A percentile compares a stretch with the other conserved stretches of the same genome.
Conservation (phyloP, 495 filamentous ascomycete species). For the Pyrenula aspistea region DNA sequence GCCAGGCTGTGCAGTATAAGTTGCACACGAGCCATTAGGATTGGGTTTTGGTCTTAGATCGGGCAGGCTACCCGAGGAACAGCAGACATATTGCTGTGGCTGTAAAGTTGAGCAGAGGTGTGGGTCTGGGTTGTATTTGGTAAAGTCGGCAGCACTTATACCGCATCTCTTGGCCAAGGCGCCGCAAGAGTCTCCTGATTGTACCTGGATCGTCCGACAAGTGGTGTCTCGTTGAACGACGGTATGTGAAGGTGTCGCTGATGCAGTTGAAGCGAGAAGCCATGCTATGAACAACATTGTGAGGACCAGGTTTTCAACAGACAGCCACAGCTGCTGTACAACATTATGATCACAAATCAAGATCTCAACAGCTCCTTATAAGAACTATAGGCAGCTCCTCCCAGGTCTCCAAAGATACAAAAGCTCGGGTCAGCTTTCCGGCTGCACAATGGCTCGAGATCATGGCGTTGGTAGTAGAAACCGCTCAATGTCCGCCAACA, state of each 20-base stretch:
- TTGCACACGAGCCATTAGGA: constrained; percentile 27
- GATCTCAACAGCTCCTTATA: background rate
- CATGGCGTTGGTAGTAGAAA: background rate
- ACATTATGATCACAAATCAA: background rate
- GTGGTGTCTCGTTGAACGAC: background rate
- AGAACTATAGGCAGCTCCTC: background rate
- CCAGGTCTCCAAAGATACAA: background rate
- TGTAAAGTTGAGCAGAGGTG: constrained; percentile 23
- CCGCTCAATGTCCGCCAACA: background rate
- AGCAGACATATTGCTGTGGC: constrained; percentile 32
- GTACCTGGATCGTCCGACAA: constrained; percentile 15
- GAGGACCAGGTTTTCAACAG: background rate
- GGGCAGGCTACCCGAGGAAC: constrained; percentile 23
- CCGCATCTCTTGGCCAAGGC: constrained; percentile 26
- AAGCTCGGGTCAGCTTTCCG: background rate
- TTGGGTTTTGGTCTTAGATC: constrained; percentile 25
- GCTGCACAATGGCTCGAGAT: background rate
- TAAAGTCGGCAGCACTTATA: constrained; percentile 23
- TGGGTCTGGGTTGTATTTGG: constrained; percentile 21
- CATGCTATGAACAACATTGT: background rate
- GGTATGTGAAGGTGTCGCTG: background rate
- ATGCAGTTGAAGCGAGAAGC: background rate
- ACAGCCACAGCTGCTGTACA: background rate
- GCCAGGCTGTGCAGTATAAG: constrained; percentile 16
- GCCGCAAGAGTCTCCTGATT: constrained; percentile 24